Evolutionary conservation across 1,284 basidiomycete species (phyloP), one percentile per base, ranked within the genome.

Genomic region (Boletus sp.): DNA sequence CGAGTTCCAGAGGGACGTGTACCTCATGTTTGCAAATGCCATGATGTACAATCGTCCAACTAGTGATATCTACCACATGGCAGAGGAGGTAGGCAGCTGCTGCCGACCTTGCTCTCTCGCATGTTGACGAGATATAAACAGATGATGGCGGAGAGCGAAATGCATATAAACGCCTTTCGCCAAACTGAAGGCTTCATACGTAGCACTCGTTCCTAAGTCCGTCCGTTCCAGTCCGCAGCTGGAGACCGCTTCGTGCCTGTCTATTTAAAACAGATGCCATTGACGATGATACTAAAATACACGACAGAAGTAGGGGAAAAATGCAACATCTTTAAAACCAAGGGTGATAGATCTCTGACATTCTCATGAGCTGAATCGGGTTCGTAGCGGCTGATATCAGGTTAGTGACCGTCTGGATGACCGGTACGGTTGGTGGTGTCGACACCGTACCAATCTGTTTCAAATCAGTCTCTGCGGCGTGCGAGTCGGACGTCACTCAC

Each of bases 11-110:
- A 81, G 94, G 63, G 95, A 97, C 68, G 86, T 97, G 10, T 90
- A 88, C 70, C 80, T 97, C 61, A 94, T 98, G 89, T 96, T 97
- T 75, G 93, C 94, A 38, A 98, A 98, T 71, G 94, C 95, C 17
- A 90, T 95, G 83, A 94, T 97, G 90, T 98, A 94, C 75, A 98
- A 98, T 67, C 82, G 88, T 47, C 90, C 90, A 2, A 88, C 87
- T 7, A 90, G 89, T 27, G 91, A 93, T 71, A 90, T 97, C 16
- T 87, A 90, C 68, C 82, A 83, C 55, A 94, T 97, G 90, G 91
- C 95, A n/a, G 87, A 91, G 71, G 93, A 95, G 80, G 92, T 91
- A 62, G 76, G 86, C 69, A 40, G 50, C 14, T 47, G 49, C 30
- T 17, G 21, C 21, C 48, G 9, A 25, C 16, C 25, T 1, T 25